A percentile compares a stretch with the other conserved stretches of the same genome.
Conservation (phyloP, 768 basidiomycete genomes). For the Pleurotus citrinopileatus region DNA sequence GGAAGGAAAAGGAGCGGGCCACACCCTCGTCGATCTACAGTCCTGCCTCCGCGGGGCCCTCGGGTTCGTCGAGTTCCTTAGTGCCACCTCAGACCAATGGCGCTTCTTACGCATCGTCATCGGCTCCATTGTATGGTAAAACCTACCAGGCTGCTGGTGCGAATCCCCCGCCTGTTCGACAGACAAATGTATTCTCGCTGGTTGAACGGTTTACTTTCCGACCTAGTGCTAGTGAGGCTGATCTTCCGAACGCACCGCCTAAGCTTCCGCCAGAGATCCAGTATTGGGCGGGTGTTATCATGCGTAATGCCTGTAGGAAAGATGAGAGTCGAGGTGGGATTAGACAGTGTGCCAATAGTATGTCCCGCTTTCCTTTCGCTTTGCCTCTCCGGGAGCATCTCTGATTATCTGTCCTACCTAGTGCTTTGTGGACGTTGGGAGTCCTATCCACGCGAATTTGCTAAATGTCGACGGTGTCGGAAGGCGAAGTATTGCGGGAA, state of each 20-base stretch:
- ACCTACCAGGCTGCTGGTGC: constrained; percentile 19
- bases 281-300: constrained; percentile 99
- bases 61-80: neutral
- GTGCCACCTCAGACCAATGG: neutral
- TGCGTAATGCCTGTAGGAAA: constrained; percentile 98
- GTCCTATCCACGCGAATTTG: constrained; percentile 88
- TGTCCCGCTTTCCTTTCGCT: constrained; percentile 25
- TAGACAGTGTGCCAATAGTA: constrained; percentile 95
- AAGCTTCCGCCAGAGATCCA: constrained; percentile 87
- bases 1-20: constrained; percentile 45
- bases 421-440: constrained; percentile 98
- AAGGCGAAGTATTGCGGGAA: constrained; percentile 99
- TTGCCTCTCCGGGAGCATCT: neutral
- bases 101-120: constrained; percentile 10
- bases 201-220: constrained; percentile 97
- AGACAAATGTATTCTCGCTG: constrained; percentile 93
- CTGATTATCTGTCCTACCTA: constrained; percentile 22
- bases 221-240: constrained; percentile 78
- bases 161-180: constrained; percentile 31
- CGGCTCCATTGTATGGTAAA: constrained; percentile 10
- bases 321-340: constrained; percentile 92
- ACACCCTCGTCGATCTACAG: neutral
- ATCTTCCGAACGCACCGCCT: constrained; percentile 65
- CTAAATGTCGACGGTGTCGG: constrained; percentile 92
- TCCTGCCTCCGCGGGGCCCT: neutral